phyloP scores from a whole-genome alignment of 2,329 filamentous ascomycete species.

The Colletotrichum sp. region DNA sequence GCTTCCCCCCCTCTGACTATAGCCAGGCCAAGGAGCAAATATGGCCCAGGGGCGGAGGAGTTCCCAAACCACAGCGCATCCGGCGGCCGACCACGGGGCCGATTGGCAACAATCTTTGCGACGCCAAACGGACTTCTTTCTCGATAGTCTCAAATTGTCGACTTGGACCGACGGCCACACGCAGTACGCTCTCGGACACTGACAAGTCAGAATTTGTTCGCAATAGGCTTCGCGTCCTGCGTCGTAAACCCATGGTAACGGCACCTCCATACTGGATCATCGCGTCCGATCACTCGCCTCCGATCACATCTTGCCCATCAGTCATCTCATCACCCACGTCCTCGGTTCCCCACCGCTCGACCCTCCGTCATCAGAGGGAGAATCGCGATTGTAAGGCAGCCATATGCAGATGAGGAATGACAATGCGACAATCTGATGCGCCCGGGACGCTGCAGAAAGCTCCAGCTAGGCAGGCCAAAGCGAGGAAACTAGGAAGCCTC shows the following conservation, averaged over 20 bases:
- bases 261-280: not conserved
- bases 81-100: conserved; percentile 4
- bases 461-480: not conserved
- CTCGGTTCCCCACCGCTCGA: not conserved
- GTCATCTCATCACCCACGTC: not conserved
- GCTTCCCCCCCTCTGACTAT: not conserved
- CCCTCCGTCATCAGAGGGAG: conserved; percentile 6
- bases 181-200: not conserved
- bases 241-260: not conserved
- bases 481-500: not conserved
- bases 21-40: not conserved
- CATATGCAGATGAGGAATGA: conserved; percentile 18
- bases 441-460: conserved; percentile 11
- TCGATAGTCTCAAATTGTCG: not conserved
- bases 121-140: conserved; percentile 2
- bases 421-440: conserved; percentile 10
- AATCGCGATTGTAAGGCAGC: conserved; percentile 7
- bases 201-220: not conserved
- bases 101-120: not conserved
- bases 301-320: not conserved
- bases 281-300: not conserved
- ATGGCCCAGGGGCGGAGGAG: not conserved
- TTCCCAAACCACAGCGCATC: not conserved
- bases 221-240: not conserved
- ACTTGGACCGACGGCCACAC: not conserved